phyloP scores from a whole-genome alignment of 257 asterid species.

The Primulina tabacum region DNA sequence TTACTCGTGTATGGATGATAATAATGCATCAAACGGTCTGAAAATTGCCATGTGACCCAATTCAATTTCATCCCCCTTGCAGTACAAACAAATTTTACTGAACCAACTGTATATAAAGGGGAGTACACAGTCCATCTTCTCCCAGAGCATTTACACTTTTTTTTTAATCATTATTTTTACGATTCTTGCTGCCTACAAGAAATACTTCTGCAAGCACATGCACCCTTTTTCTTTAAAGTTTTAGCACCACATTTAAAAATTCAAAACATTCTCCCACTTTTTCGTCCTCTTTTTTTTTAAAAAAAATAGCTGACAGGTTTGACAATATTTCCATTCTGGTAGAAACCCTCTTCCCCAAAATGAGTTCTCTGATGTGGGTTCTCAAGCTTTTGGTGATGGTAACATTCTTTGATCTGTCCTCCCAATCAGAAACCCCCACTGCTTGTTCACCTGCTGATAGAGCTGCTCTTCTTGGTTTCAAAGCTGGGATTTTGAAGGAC shows the following conservation, averaged over 20 bases:
- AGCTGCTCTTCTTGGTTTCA: conserved; percentile 74
- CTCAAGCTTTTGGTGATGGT: conserved; percentile 34
- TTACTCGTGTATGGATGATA: conserved; percentile 52
- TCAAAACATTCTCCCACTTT: not conserved
- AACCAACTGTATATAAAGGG: conserved; percentile 44
- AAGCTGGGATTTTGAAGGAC: conserved; percentile 59
- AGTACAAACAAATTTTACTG: not conserved
- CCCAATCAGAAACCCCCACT: conserved; percentile 26
- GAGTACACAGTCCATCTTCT: not conserved
- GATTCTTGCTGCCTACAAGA: not conserved
- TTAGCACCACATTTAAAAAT: not conserved
- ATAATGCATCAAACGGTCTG: conserved; percentile 55
- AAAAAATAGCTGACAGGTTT: not conserved
- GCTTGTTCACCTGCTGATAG: conserved; percentile 57
- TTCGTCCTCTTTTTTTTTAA: too few species aligned
- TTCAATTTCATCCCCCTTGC: conserved; percentile 32
- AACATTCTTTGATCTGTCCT: conserved; percentile 21
- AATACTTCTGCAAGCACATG: not conserved
- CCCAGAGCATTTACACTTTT: not conserved
- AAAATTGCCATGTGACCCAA: conserved; percentile 57
- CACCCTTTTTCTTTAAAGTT: not conserved
- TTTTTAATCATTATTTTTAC: not conserved
- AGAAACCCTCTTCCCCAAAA: conserved; percentile 36
- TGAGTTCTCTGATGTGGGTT: conserved; percentile 48
- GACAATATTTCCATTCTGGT: conserved; percentile 15